These are phyloP conservation scores for Mytilinidion resinicola DNA, from an alignment of 495 filamentous ascomycete species.

Conservation along the genomic window DNA sequence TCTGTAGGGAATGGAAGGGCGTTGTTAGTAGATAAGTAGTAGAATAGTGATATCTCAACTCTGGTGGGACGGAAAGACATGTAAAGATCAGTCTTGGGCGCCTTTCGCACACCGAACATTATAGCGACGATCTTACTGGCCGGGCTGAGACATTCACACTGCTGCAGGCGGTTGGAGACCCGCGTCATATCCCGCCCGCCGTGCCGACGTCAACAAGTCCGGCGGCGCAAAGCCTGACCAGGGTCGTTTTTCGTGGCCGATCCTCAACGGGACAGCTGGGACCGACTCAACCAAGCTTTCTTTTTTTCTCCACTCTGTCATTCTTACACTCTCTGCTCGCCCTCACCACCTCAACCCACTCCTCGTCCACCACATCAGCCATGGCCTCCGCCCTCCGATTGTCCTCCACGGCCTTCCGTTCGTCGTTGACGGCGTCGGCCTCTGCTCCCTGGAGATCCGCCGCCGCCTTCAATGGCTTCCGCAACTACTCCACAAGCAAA, in stretches of 20 bases:
- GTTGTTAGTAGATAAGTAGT: no score
- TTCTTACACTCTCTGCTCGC: conserved; percentile 5
- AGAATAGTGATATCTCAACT: no score
- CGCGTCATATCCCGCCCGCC: no score
- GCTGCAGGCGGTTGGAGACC: no score
- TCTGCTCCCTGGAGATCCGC: conserved; percentile 50
- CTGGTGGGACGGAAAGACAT: no score
- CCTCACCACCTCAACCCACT: conserved; percentile 16
- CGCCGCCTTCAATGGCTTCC: conserved; percentile 67
- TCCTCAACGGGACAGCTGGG: not conserved
- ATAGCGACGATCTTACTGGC: no score
- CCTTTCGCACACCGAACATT: no score
- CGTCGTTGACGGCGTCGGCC: conserved; percentile 57
- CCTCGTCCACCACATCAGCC: conserved; percentile 36
- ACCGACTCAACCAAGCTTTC: conserved; percentile 11
- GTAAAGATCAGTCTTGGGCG: no score
- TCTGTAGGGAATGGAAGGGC: no score
- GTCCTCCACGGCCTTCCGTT: conserved; percentile 66
- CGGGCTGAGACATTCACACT: no score
- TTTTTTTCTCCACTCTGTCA: conserved; percentile 8
- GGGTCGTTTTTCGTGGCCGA: not conserved
- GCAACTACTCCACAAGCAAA: conserved; percentile 84
- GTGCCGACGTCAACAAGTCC: no score
- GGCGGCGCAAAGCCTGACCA: not conserved
- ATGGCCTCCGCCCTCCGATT: conserved; percentile 80